These are phyloP conservation scores for Myxozyma nipponensis DNA, from an alignment of 805 yeast genomes.

Conservation along the genomic window DNA sequence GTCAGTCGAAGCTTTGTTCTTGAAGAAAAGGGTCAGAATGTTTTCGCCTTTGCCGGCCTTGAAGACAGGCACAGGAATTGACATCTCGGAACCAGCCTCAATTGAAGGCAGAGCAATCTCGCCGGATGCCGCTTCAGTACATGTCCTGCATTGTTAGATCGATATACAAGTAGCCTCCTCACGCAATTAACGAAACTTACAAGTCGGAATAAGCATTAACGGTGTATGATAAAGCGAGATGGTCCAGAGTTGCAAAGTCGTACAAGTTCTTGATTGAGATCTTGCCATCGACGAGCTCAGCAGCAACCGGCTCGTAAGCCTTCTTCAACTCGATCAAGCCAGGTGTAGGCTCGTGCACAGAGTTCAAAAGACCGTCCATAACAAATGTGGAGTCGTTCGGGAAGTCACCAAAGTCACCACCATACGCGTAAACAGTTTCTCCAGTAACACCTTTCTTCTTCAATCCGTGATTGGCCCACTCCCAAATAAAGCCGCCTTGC, in stretches of 20 bases:
- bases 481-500: slow-evolving; percentile 42
- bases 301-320: slow-evolving; percentile 35
- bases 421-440: slow-evolving; percentile 31
- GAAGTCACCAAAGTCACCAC: slow-evolving; percentile 38
- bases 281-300: background rate
- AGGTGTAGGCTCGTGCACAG: slow-evolving; percentile 38
- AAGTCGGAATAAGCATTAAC: too few species aligned
- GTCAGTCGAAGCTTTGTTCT: background rate
- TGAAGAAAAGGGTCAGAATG: slow-evolving; percentile 17
- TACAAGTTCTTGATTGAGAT: slow-evolving; percentile 27
- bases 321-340: slow-evolving; percentile 36
- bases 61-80: background rate
- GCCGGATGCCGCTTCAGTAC: slow-evolving; percentile 3
- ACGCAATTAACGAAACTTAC: too few species aligned
- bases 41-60: background rate
- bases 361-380: slow-evolving; percentile 38
- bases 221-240: slow-evolving; percentile 1
- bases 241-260: slow-evolving; percentile 29
- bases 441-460: slow-evolving; percentile 20
- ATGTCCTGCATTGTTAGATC: too few species aligned
- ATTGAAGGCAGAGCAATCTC: slow-evolving; percentile 1
- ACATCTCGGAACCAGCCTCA: background rate
- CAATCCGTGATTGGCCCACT: slow-evolving; percentile 40
- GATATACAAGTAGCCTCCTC: too few species aligned
- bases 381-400: slow-evolving; percentile 39